phyloP scores from a whole-genome alignment of 805 yeast species.

The Candida alai region DNA sequence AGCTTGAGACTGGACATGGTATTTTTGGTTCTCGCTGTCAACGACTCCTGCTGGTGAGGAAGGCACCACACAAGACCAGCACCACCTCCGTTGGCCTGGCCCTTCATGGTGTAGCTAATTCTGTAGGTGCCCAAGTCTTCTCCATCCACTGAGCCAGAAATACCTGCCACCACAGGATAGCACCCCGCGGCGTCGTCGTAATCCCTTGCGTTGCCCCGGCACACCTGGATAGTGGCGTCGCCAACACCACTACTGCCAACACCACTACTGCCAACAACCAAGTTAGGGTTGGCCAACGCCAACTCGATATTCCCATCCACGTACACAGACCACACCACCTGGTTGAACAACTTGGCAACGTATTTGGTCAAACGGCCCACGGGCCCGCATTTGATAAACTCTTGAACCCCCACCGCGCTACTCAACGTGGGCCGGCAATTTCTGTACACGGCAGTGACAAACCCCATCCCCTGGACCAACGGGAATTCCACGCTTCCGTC shows the following conservation, averaged over 20 bases:
- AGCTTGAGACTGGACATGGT: slow-evolving; percentile 31
- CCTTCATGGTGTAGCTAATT: slow-evolving; percentile 26
- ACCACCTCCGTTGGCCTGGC: slow-evolving; percentile 23
- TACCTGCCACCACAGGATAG: slow-evolving; percentile 21
- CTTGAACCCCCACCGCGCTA: slow-evolving; percentile 64
- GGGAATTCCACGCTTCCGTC: slow-evolving; percentile 51
- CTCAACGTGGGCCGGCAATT: slow-evolving; percentile 50
- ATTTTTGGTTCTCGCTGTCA: slow-evolving; percentile 23
- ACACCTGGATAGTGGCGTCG: slow-evolving; percentile 46
- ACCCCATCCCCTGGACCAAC: slow-evolving; percentile 77
- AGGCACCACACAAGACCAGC: slow-evolving; percentile 44
- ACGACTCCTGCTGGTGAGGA: slow-evolving; percentile 47
- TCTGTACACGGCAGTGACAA: slow-evolving; percentile 59
- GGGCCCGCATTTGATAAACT: slow-evolving; percentile 36
- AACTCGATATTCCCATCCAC: slow-evolving; percentile 32
- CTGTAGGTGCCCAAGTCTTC: slow-evolving; percentile 24
- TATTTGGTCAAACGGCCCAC: slow-evolving; percentile 48
- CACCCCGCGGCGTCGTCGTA: slow-evolving; percentile 34
- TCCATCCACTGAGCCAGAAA: slow-evolving; percentile 16
- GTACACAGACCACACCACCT: slow-evolving; percentile 64
- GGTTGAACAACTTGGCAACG: slow-evolving; percentile 49
- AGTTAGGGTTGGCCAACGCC: slow-evolving; percentile 34
- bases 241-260: slow-evolving; percentile 10
- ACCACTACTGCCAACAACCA: slow-evolving; percentile 24
- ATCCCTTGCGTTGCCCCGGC: slow-evolving; percentile 39